phyloP scores from a whole-genome alignment of 768 basidiomycete genomes.

The Guyanaporus albipodus region DNA sequence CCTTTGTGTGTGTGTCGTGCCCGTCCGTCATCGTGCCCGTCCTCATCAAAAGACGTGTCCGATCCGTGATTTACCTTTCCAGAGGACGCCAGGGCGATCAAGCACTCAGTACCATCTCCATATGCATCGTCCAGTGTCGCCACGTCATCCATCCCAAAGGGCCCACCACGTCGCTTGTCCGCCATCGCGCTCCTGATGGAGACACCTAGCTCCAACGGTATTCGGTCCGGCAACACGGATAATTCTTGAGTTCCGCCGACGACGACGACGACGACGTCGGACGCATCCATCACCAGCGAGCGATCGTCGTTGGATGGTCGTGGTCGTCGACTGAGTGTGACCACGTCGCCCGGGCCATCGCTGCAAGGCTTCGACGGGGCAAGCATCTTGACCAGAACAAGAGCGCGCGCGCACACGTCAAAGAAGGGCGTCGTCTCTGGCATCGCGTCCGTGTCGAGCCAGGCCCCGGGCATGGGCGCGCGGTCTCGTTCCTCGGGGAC shows the following conservation, averaged over 20 bases:
- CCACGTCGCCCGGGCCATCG: neutral
- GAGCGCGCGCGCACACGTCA: too few species aligned
- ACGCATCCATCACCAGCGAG: too few species aligned
- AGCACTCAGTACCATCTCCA: neutral
- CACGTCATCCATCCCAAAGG: neutral
- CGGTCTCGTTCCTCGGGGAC: too few species aligned
- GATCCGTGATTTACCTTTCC: neutral
- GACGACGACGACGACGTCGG: too few species aligned
- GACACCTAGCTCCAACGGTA: too few species aligned
- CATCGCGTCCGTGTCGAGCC: neutral
- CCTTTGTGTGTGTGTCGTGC: too few species aligned
- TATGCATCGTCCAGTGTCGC: neutral
- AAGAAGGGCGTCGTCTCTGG: too few species aligned
- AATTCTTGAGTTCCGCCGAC: neutral
- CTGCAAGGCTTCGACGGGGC: neutral
- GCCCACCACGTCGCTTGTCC: neutral
- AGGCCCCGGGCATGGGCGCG: constrained; percentile 1
- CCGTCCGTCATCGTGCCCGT: too few species aligned
- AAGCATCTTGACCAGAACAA: neutral
- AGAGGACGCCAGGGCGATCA: neutral
- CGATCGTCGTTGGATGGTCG: neutral
- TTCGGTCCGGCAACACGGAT: neutral
- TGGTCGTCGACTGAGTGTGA: neutral
- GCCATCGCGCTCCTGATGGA: too few species aligned
- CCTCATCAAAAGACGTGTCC: neutral